Percentiles rank a stretch among this genome's conserved stretches.
phyloP scores from a whole-genome alignment of 2,329 filamentous ascomycete species.

The Claviceps cyperi region DNA sequence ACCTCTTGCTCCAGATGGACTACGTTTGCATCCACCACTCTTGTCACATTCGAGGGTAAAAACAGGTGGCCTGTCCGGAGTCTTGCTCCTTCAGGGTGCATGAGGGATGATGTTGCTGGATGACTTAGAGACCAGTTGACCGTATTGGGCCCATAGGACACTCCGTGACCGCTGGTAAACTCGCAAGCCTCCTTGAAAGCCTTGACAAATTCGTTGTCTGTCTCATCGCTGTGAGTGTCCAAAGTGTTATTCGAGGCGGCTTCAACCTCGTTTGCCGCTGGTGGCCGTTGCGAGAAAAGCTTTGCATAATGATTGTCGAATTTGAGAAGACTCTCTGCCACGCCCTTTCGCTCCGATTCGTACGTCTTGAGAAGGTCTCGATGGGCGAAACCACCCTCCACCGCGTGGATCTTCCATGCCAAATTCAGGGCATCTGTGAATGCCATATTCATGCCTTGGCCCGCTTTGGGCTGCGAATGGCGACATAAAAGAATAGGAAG shows the following conservation, averaged over 20 bases:
- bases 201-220: constrained; percentile 65
- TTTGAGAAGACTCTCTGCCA: constrained; percentile 69
- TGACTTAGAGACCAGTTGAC: constrained; percentile 73
- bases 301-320: constrained; percentile 87
- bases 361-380: constrained; percentile 70
- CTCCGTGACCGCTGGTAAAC: constrained; percentile 85
- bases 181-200: constrained; percentile 86
- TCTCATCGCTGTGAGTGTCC: constrained; percentile 13
- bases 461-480: constrained; percentile 51
- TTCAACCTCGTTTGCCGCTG: constrained; percentile 57
- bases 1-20: constrained; percentile 85
- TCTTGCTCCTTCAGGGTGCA: constrained; percentile 50
- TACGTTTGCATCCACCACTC: constrained; percentile 77
- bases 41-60: constrained; percentile 66
- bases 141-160: constrained; percentile 67
- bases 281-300: constrained; percentile 68
- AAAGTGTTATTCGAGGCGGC: constrained; percentile 37
- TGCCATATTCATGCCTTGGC: constrained; percentile 69
- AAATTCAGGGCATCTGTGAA: constrained; percentile 76
- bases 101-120: constrained; percentile 52
- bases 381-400: constrained; percentile 67
- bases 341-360: constrained; percentile 69
- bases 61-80: constrained; percentile 63
- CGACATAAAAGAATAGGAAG: neutral
- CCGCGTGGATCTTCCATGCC: constrained; percentile 90